A percentile compares a stretch with the other conserved stretches of the same genome.
Conservation (phyloP, 2,329 filamentous ascomycete species). For the Capronia epimyces region DNA sequence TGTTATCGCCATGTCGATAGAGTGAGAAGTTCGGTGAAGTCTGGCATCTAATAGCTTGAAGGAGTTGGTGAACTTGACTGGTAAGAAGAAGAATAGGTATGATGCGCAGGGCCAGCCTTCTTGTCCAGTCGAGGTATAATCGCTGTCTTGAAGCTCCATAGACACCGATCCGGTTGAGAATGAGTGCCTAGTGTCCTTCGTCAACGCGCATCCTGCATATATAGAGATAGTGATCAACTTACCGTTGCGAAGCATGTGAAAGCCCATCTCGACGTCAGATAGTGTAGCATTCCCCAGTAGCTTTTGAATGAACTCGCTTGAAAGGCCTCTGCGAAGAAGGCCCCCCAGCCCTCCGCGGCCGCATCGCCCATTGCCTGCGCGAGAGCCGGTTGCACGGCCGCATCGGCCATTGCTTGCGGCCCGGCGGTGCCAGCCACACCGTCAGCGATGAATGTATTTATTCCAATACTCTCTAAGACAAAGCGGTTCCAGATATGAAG, state of each 20-base stretch:
- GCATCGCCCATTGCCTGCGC: slow-evolving; percentile 34
- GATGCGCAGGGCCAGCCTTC: slow-evolving; percentile 64
- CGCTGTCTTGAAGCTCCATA: slow-evolving; percentile 83
- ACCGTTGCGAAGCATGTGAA: slow-evolving; percentile 76
- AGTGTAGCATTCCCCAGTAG: slow-evolving; percentile 80
- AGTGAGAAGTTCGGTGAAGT: slow-evolving; percentile 67
- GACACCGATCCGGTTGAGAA: slow-evolving; percentile 87
- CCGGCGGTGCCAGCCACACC: slow-evolving; percentile 34
- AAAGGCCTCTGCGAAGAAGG: slow-evolving; percentile 42
- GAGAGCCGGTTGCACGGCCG: slow-evolving; percentile 34
- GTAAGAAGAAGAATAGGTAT: slow-evolving; percentile 65
- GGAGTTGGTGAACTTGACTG: slow-evolving; percentile 61
- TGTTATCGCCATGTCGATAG: slow-evolving; percentile 64
- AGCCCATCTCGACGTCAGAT: slow-evolving; percentile 88
- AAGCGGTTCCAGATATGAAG: slow-evolving; percentile 35
- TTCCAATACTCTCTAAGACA: slow-evolving; percentile 27
- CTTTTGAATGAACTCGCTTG: slow-evolving; percentile 52
- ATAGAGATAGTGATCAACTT: slow-evolving; percentile 20
- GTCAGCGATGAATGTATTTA: slow-evolving; percentile 31
- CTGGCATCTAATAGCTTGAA: slow-evolving; percentile 88
- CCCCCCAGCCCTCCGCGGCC: slow-evolving; percentile 34
- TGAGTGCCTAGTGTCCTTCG: slow-evolving; percentile 54
- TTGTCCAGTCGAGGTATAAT: slow-evolving; percentile 67
- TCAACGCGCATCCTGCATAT: slow-evolving; percentile 22
- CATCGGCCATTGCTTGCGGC: slow-evolving; percentile 38